Evolutionary conservation across 2,329 filamentous ascomycete genomes (phyloP), one percentile per base, ranked within the genome.

Genomic region (Coniella vitis): DNA sequence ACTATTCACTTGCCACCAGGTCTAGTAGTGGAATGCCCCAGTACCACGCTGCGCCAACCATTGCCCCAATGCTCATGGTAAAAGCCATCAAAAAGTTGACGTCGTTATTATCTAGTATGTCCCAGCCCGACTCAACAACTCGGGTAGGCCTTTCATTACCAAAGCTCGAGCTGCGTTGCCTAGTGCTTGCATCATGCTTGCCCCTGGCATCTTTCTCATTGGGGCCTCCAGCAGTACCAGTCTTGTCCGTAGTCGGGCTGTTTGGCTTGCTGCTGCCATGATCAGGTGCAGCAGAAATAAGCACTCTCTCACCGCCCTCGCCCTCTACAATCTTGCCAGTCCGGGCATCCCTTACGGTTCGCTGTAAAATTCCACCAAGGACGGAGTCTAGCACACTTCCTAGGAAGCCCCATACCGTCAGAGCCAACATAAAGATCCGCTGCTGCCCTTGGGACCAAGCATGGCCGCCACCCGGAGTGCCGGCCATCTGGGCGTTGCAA

Each of bases 11-110:
- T 5, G 25, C 25, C 17, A 32, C 17, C 10, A 42, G n/a, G 5
- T 42, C 16, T 5, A 20, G 17, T 12, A 42, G 16, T n/a, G 40
- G 14, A 13, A 42, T n/a, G 13, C 67, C 71, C 81, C 81, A 85
- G 52, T 76, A 74, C 76, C 74, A 81, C 38, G 73, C 68, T 25
- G 78, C 81, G 31, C 79, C 66, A 0, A 69, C 71, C 80, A 97
- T 94, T 4, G 83, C 86, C 4, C 84, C 79, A 16, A 90, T 56
- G 62, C 87, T 95, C 79, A 95, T 90, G 4, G 74, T 73, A 13
- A 80, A 75, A 0, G 91, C 90, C 91, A 96, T 97, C 49, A 91
- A 65, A 50, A 96, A 80, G 65, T 98, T 98, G 58, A 98, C 90
- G 47, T 87, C 86, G 65, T 98, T 98, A 66, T 98, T 98, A 66